Base-by-base conservation (phyloP, 2,329 filamentous ascomycete genomes). In the Volutella citrinella region DNA sequence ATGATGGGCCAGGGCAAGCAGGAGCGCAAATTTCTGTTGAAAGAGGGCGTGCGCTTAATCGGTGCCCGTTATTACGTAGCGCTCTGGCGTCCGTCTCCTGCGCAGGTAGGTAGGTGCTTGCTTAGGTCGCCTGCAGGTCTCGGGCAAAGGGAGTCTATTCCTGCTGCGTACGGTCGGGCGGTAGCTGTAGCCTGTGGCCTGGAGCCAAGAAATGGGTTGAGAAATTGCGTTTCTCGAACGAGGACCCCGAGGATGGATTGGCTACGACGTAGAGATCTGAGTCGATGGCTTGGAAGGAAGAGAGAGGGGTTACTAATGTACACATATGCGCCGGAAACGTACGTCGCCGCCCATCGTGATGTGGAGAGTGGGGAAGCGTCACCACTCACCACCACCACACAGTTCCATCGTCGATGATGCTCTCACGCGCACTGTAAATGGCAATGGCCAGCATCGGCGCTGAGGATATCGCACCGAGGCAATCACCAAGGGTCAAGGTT, bases 281-380 rank as follows among this genome's bases (percentile, higher is more conserved):
- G n/a, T n/a, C n/a, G n/a, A n/a, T n/a, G n/a, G 26, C 14, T 15
- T 15, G 19, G 14, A 13, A 14, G n/a, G 14, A 22, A 18, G 28
- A 36, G 35, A 30, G 13, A 27, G 38, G 30, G 30, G 34, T 24
- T 40, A 40, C 36, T 40, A n/a, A n/a, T n/a, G 33, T 36, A 26
- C 26, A 26, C 19, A 23, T 27, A 31, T 31, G 28, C 28, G 19
- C 9, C 14, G 21, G 35, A 43, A 21, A 32, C 27, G n/a, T n/a
- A n/a, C n/a, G n/a, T n/a, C n/a, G n/a, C n/a, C n/a, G n/a, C n/a
- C 30, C 39, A 30, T 44, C 32, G 33, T 27, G 13, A 41, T 42
- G 48, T 52, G 49, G 48, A 42, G 48, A 52, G 43, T 20, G 33
- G 19, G 15, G 34, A 23, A n/a, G n/a, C n/a, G n/a, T n/a, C n/a